Percentiles rank a stretch among this genome's conserved stretches.
Evolutionary conservation across 805 yeast species (phyloP).

Genomic region (Candida stauntonica): DNA sequence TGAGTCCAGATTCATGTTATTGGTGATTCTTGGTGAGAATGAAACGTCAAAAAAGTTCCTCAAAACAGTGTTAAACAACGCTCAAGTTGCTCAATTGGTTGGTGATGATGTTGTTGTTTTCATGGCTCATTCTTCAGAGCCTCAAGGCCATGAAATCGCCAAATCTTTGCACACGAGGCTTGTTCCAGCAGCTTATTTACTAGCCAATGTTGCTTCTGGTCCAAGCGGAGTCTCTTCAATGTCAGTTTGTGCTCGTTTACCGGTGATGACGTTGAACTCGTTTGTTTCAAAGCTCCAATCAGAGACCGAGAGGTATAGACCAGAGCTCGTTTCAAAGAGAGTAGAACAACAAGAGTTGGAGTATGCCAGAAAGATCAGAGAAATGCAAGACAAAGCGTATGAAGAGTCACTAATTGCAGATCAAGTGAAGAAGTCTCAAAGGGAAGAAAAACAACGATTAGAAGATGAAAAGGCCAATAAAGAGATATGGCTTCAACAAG

Average conservation of each 20-base stretch:
- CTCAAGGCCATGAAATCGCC: constrained; percentile 67
- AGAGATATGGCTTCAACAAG: constrained; percentile 5
- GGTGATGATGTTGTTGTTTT: constrained; percentile 48
- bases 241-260: constrained; percentile 31
- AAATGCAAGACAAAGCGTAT: constrained; percentile 66
- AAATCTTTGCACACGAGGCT: constrained; percentile 46
- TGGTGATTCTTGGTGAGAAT: constrained; percentile 19
- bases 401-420: constrained; percentile 56
- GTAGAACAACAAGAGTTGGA: constrained; percentile 57
- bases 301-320: constrained; percentile 51
- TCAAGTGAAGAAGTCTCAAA: constrained; percentile 45
- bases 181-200: constrained; percentile 51
- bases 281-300: constrained; percentile 34
- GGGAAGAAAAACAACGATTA: constrained; percentile 28
- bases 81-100: constrained; percentile 36
- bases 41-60: constrained; percentile 36
- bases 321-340: constrained; percentile 56
- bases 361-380: constrained; percentile 51
- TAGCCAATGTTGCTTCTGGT: constrained; percentile 52
- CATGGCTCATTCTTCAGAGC: constrained; percentile 58
- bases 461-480: constrained; percentile 16
- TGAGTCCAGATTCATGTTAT: constrained; percentile 20
- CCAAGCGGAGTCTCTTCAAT: constrained; percentile 30
- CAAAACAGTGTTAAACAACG: constrained; percentile 42
- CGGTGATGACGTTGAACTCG: constrained; percentile 28